Evolutionary conservation across 1,139 yeast genomes (phyloP), one percentile per base, ranked within the genome.

Genomic region (Suhomyces bolitotheri): DNA sequence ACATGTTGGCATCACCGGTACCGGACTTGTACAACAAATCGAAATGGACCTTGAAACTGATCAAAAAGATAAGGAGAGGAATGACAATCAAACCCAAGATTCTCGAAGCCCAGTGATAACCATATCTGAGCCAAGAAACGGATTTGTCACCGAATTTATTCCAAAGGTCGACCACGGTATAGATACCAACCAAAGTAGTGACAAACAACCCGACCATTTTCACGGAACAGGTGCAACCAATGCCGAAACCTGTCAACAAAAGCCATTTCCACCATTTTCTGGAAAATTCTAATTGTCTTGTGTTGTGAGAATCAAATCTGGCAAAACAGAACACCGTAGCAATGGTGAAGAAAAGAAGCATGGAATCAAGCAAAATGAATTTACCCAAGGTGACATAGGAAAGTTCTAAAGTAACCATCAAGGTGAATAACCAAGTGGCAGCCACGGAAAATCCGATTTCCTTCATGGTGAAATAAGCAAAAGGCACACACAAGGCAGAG

Each of bases 261-360:
- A 92, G 64, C 97, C 97, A 90, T 58, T 82, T 82, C 94, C 95
- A 88, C 98, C 99, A 94, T 59, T 83, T 80, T 52, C 81, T 68
- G 16, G 83, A 53, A 57, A 94, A 94, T 27, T 61, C 62, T 30
- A 60, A 56, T 19, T 81, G 74, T 32, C 56, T 56, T 33, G 62
- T 60, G 64, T 88, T 88, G 54, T 77, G 73, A 52, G 75, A 80
- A 66, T 90, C 92, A 71, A 87, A 92, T 60, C 82, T 75, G 40
- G 81, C 78, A 56, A 90, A 80, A 46, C 88, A 78, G 57, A 75
- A 82, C 43, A 89, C 75, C 3, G 97, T 85, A 9, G 90, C 71
- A 31, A 87, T 88, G 16, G 97, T 92, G 71, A 92, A 94, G 56
- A 88, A 85, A 49, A 90, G 75, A 42, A 94, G 77, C 92, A 90